Evolutionary conservation across 805 yeast species (phyloP), one percentile per base, ranked within the genome.

Genomic region (Candida anglica): DNA sequence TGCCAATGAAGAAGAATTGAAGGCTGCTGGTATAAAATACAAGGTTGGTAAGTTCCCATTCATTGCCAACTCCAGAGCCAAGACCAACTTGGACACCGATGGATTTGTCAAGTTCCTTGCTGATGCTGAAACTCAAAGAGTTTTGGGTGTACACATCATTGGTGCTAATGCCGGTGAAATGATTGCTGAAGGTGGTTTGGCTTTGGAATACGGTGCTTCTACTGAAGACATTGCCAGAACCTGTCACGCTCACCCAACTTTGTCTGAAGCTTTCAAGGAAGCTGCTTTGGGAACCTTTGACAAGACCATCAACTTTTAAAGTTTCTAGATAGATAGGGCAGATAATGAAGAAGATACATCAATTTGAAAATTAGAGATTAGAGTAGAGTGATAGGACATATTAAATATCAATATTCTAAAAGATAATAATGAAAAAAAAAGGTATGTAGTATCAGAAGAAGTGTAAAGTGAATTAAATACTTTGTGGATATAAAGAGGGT

Each of bases 111-210:
- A 93, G 75, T 79, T 93, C 58, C 63, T 93, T 47, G 89, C 95
- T 42, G 99, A 93, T 66, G 89, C 95, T 48, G 96, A 91, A 69
- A 91, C 98, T 43, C 95, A 93, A 70, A 81, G 98, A 66, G 77
- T 93, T 28, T 72, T 93, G 47, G 99, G 98, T 63, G 88, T 85
- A 42, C 99, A 93, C 72, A 91, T 93, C 60, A 83, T 89, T 49
- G 98, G 98, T 51, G 85, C 98, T 49, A 89, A 86, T 58, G 99
- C 99, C 40, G 98, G 99, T 69, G 99, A 93, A 75, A 86, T 93
- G 96, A 93, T 93, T 61, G 98, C 95, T 47, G 98, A 94, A 73
- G 97, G 88, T 44, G 95, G 96, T 48, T 76, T 93, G 59, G 99
- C 99, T 28, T 64, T 93, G 44, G 99, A 93, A 71, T 93, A 93